Evolutionary conservation across 2,329 filamentous ascomycete genomes (phyloP), one percentile per base, ranked within the genome.

Genomic region (Emmonsia crescens): DNA sequence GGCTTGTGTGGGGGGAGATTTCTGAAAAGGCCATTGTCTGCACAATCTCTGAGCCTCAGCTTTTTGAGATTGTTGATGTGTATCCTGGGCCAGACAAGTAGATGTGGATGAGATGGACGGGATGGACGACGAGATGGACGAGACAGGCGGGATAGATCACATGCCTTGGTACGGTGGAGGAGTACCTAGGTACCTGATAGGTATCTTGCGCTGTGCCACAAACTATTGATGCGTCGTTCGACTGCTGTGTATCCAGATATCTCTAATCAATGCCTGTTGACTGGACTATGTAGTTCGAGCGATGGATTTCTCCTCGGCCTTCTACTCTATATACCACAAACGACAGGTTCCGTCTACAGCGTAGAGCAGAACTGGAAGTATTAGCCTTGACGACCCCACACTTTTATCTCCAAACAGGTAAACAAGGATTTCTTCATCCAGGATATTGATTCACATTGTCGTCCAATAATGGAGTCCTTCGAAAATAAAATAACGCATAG

Each of bases 1-100:
- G 67, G 44, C 60, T 74, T 0, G 61, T 76, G 1, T 77, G 75
- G 75, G 70, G 72, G 0, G 57, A 60, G 1, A 64, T 76, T 0
- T 63, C 68, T 0, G 27, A 61, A 0, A 24, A 64, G 4, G 71
- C 73, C 2, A 74, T 77, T 8, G 57, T 72, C 8, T 65, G 64
- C 12, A 67, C 68, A 0, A 69, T 75, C 16, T 66, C 68, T 1
- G 66, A 72, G 0, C 63, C 61, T 0, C 58, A 60, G 0, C 48
- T 76, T 0, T 31, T 69, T 6, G 8, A 59, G 2, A 67, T 72
- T 21, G 62, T 65, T 2, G 21, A 46, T 0, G 38, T 60, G 0
- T 21, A 67, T 46, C 19, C 54, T 0, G 65, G n/a, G n/a, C n/a
- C n/a, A n/a, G n/a, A n/a, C n/a, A n/a, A n/a, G n/a, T n/a, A n/a